Base-by-base conservation (phyloP, 2,329 filamentous ascomycete genomes). In the Cladophialophora chaetospira region DNA sequence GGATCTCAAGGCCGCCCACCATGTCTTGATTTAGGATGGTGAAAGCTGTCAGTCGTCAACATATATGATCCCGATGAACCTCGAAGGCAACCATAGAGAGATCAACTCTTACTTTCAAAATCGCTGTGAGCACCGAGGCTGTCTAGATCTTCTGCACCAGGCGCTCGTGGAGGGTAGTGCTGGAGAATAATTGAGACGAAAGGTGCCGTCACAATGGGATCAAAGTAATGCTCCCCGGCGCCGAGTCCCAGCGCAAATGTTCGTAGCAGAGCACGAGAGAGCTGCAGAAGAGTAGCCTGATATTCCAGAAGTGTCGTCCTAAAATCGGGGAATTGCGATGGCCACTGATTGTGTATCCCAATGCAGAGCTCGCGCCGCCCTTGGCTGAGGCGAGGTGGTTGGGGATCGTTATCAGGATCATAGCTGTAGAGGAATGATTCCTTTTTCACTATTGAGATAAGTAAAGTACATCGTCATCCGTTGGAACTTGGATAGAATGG, bases 11-110 rank as follows among this genome's bases (percentile, higher is more conserved):
- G 3, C 79, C 78, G 3, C 79, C 78, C 31, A 73, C 71, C 19
- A 74, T 71, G 62, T 83, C 80, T 64, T 83, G 80, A 62, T 82
- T 81, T 3, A 83, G 68, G 52, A 83, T 60, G 0, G 80, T 83
- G 26, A 82, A 73, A 5, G 64, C 68, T 11, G 66, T 67, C 52
- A 48, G 19, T 46, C 43, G 29, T 58, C 44, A 19, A n/a, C n/a
- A n/a, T n/a, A n/a, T n/a, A n/a, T n/a, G n/a, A n/a, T n/a, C n/a
- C n/a, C n/a, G n/a, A n/a, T n/a, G n/a, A n/a, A n/a, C n/a, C n/a
- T n/a, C n/a, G n/a, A n/a, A n/a, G n/a, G n/a, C n/a, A n/a, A n/a
- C n/a, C n/a, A 15, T 17, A 1, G 9, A 15, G 50, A 33, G 81
- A n/a, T n/a, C n/a, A n/a, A n/a, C n/a, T n/a, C 59, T 78, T 72